Evolutionary conservation across 768 basidiomycete species (phyloP), one percentile per base, ranked within the genome.

Genomic region (Rhodosporidiobolus sp.): DNA sequence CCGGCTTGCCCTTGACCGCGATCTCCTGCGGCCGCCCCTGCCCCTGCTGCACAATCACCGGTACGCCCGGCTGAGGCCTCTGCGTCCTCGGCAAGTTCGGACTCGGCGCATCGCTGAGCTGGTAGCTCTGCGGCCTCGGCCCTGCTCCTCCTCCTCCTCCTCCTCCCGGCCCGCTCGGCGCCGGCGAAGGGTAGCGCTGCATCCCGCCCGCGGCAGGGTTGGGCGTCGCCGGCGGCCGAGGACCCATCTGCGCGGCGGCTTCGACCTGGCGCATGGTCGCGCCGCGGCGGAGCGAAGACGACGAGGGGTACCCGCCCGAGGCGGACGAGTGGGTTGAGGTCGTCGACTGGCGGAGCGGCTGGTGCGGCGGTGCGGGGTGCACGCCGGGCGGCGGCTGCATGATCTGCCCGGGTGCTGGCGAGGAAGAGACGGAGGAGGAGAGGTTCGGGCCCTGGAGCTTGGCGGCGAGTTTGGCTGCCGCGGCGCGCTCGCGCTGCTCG

Each of bases 211-310:
- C 57, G 24, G n/a, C 45, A 28, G 45, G 65, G 65, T 58, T 66
- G 17, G 65, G 65, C 26, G 65, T 66, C 0, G n/a, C 34, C 20
- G 65, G 65, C n/a, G 65, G 48, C 3, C n/a, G 57, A 12, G 66
- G 65, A 17, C 61, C 65, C 69, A 70, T 67, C 43, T 52, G 58
- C n/a, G 76, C 77, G 0, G 78, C 78, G 20, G 65, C 67, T 50
- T 76, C 74, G 60, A 77, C 78, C 55, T 77, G 74, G 17, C 69
- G 63, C 46, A 77, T 54, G 30, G 78, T 78, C 38, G 74, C 62
- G 46, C 57, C 64, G 22, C 76, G 67, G 1, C 69, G 56, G 20
- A 72, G 55, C 3, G 67, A 63, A 9, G 55, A 45, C 24, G 69
- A 68, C 12, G 67, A 60, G 45, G 60, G 65, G 26, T 54, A 56